A percentile compares a stretch with the other conserved stretches of the same genome.
These are phyloP conservation scores for Agaricus subrufescens DNA, from an alignment of 768 basidiomycete genomes.

Conservation along the genomic window DNA sequence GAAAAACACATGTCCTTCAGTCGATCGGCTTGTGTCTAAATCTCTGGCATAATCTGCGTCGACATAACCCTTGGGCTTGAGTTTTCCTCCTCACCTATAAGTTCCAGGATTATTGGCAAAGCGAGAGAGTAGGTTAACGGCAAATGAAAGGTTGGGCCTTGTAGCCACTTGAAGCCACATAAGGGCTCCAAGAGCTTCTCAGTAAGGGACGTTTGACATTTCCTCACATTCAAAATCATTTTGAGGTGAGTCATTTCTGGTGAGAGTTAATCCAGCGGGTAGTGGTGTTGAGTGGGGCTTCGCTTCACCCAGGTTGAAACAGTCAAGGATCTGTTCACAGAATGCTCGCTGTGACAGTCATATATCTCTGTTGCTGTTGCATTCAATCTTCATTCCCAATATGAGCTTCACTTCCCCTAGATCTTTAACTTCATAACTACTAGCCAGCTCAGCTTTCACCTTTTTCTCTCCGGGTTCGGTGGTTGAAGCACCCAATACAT, in stretches of 20 bases:
- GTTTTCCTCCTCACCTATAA: neutral
- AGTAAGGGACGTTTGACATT: conserved; percentile 2
- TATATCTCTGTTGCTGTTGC: neutral
- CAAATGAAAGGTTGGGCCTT: conserved; percentile 22
- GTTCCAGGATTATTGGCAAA: conserved; percentile 11
- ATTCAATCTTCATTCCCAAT: conserved; percentile 11
- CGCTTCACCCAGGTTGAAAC: conserved; percentile 7
- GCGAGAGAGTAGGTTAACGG: conserved; percentile 31
- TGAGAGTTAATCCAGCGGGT: neutral
- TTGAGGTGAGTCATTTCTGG: neutral
- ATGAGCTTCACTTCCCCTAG: conserved; percentile 8
- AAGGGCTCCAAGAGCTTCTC: conserved; percentile 16
- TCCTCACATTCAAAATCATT: neutral
- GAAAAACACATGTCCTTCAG: conserved; percentile 22
- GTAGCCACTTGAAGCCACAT: conserved; percentile 20
- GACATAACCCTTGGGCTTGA: conserved; percentile 4
- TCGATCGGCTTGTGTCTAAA: conserved; percentile 16
- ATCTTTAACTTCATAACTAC: conserved; percentile 11
- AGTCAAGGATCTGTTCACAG: conserved; percentile 5
- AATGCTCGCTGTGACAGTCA: conserved; percentile 2
- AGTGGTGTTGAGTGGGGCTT: conserved; percentile 12
- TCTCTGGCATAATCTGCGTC: conserved; percentile 17
- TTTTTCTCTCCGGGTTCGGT: no score
- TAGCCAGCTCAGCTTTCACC: no score
- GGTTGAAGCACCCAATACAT: no score